Evolutionary conservation across 345 rosid genomes (phyloP).

Genomic region (Pistacia atlantica): DNA sequence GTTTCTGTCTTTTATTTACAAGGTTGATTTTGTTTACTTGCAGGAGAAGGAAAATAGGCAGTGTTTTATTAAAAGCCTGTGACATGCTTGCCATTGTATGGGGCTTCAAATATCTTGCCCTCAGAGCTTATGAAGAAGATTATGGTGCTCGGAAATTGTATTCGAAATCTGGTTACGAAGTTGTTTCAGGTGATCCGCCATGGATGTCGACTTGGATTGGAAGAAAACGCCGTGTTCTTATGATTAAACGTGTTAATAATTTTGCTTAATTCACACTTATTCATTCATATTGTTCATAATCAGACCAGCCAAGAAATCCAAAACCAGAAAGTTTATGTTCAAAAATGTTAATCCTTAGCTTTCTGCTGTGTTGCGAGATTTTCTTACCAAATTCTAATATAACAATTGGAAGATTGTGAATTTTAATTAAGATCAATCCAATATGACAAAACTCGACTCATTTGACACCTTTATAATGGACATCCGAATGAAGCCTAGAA

Average conservation of each 20-base stretch:
- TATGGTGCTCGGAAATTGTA: constrained; percentile 65
- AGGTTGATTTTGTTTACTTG: background rate
- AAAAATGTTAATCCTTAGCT: too few species aligned
- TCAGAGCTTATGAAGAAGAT: constrained; percentile 84
- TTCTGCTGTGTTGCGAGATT: too few species aligned
- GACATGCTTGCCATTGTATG: constrained; percentile 56
- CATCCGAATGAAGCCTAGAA: background rate
- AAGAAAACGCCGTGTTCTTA: constrained; percentile 65
- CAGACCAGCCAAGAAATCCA: too few species aligned
- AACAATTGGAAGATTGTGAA: too few species aligned
- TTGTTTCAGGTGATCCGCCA: constrained; percentile 55
- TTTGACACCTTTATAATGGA: background rate
- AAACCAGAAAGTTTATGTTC: too few species aligned
- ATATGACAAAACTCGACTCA: too few species aligned
- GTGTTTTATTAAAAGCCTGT: constrained; percentile 68
- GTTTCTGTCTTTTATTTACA: too few species aligned
- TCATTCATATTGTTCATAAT: too few species aligned
- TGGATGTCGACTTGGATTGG: constrained; percentile 81
- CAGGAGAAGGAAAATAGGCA: constrained; percentile 79
- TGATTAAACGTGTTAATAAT: constrained; percentile 47
- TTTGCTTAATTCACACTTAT: too few species aligned
- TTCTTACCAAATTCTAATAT: too few species aligned
- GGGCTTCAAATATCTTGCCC: constrained; percentile 68
- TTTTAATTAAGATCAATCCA: too few species aligned
- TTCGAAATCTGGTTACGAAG: constrained; percentile 70